Percentiles rank a stretch among this genome's conserved stretches.
Conservation (phyloP, 441 rosid species). For the Corymbia citriodora region DNA sequence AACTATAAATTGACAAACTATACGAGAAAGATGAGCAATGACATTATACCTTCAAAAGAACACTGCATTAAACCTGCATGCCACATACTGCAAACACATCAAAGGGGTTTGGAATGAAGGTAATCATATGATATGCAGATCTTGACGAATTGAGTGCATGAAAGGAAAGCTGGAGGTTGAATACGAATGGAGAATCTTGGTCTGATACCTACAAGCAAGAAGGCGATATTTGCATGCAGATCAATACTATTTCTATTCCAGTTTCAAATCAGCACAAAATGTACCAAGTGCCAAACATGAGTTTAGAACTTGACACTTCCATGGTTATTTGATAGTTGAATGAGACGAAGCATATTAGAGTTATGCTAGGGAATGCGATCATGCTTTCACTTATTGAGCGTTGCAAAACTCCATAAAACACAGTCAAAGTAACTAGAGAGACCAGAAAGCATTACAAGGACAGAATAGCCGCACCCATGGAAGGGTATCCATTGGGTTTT, state of each 20-base stretch:
- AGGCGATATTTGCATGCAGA: background rate
- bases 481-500: too few relatives aligned
- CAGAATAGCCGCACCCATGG: background rate
- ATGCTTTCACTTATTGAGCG: background rate
- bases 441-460: background rate
- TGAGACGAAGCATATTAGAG: background rate
- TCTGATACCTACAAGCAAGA: background rate
- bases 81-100: slow-evolving; percentile 49
- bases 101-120: slow-evolving; percentile 65
- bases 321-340: too few relatives aligned
- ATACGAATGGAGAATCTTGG: background rate
- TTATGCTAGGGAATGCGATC: background rate
- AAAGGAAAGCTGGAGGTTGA: slow-evolving; percentile 41
- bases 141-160: slow-evolving; percentile 80
- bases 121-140: slow-evolving; percentile 66
- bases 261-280: too few relatives aligned
- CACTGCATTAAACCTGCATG: slow-evolving; percentile 62
- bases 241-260: too few relatives aligned
- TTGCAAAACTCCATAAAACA: background rate
- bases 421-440: background rate
- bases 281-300: too few relatives aligned
- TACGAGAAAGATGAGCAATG: background rate
- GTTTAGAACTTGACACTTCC: too few relatives aligned
- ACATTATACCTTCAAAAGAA: slow-evolving; percentile 66
- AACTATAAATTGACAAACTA: background rate